Evolutionary conservation across 495 filamentous ascomycete genomes (phyloP).

Genomic region (Trichoderma reesei): DNA sequence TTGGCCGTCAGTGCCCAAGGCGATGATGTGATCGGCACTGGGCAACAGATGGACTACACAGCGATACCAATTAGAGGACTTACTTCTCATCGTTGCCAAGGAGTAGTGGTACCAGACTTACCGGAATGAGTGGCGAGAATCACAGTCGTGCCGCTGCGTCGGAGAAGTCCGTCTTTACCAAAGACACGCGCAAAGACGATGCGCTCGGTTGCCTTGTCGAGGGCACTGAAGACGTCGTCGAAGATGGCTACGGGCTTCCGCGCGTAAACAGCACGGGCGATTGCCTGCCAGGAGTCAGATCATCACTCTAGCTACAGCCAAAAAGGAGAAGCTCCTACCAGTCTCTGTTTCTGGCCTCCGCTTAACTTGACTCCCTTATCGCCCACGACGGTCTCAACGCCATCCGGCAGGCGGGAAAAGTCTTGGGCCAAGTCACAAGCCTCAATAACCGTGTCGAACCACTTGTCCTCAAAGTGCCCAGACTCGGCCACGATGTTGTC

Average conservation of each 20-base stretch:
- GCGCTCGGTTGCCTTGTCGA: slow-evolving; percentile 50
- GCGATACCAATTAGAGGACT: not conserved
- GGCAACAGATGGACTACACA: slow-evolving; percentile 27
- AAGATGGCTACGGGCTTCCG: slow-evolving; percentile 16
- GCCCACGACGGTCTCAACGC: slow-evolving; percentile 49
- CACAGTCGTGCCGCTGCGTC: slow-evolving; percentile 37
- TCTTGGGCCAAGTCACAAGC: slow-evolving; percentile 53
- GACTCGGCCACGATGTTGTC: slow-evolving; percentile 47
- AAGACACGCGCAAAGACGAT: slow-evolving; percentile 47
- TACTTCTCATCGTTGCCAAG: not conserved
- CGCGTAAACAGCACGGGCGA: slow-evolving; percentile 20
- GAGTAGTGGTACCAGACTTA: not conserved
- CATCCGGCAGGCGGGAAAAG: slow-evolving; percentile 40
- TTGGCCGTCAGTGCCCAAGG: slow-evolving; percentile 26
- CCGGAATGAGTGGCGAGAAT: slow-evolving; percentile 36
- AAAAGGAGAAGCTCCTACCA: slow-evolving; percentile 20
- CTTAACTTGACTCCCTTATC: slow-evolving; percentile 53
- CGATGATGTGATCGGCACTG: slow-evolving; percentile 36
- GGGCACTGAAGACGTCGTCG: slow-evolving; percentile 34
- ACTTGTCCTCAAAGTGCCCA: slow-evolving; percentile 41
- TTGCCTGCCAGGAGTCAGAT: slow-evolving; percentile 10
- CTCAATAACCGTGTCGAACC: slow-evolving; percentile 55
- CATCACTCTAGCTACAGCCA: not conserved
- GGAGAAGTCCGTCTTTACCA: slow-evolving; percentile 43
- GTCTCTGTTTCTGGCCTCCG: slow-evolving; percentile 56